These are phyloP conservation scores for Celoporthe dispersa DNA, from an alignment of 2,329 filamentous ascomycete species.

Conservation along the genomic window DNA sequence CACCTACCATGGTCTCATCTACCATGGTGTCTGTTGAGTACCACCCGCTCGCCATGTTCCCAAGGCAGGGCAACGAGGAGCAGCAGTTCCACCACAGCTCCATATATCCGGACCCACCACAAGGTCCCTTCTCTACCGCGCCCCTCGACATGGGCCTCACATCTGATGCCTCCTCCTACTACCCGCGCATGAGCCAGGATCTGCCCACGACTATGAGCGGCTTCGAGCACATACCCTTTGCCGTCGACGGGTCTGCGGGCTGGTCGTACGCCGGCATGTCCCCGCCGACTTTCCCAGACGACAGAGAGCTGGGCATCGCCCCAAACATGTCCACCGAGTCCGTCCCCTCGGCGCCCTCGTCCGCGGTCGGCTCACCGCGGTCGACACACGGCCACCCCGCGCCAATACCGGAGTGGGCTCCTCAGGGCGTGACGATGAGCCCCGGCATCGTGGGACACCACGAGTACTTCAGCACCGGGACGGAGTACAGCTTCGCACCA, in stretches of 20 bases:
- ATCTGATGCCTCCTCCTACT: slow-evolving; percentile 48
- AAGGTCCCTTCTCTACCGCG: slow-evolving; percentile 45
- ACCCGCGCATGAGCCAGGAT: slow-evolving; percentile 45
- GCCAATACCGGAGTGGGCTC: slow-evolving; percentile 62
- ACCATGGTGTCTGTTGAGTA: slow-evolving; percentile 35
- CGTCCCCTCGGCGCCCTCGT: slow-evolving; percentile 67
- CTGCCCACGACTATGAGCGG: slow-evolving; percentile 46
- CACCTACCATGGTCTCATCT: background rate
- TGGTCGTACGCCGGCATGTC: slow-evolving; percentile 54
- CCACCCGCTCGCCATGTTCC: slow-evolving; percentile 37
- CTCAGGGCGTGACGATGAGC: slow-evolving; percentile 57
- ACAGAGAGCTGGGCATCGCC: slow-evolving; percentile 53
- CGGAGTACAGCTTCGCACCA: slow-evolving; percentile 58
- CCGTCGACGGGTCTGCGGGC: slow-evolving; percentile 47
- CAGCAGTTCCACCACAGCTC: slow-evolving; percentile 48
- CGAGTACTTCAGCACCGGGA: slow-evolving; percentile 55
- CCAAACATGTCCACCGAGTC: slow-evolving; percentile 65
- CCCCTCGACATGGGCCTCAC: slow-evolving; percentile 54
- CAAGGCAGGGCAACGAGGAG: slow-evolving; percentile 35
- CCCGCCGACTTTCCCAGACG: slow-evolving; percentile 55
- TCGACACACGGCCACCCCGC: slow-evolving; percentile 63
- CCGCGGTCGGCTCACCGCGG: slow-evolving; percentile 69
- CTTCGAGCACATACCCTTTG: slow-evolving; percentile 52
- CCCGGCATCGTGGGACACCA: slow-evolving; percentile 66
- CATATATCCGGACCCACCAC: slow-evolving; percentile 51